Percentiles rank a stretch among this genome's conserved stretches.
Conservation (phyloP, 1,284 basidiomycete species). For the Puccinia brachypodii region DNA sequence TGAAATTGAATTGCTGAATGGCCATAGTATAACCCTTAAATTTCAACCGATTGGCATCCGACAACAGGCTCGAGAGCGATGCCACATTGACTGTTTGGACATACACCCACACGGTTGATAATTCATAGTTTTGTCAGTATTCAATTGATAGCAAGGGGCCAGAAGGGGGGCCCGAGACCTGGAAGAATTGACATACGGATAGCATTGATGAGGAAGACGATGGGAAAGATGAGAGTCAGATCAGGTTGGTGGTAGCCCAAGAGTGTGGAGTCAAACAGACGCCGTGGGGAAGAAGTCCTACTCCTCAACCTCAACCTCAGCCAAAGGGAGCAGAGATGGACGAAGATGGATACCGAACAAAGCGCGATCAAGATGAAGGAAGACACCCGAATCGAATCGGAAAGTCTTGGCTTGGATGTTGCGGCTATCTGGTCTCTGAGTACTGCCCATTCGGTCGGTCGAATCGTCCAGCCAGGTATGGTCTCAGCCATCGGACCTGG, state of each 20-base stretch:
- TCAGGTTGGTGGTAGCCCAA: conserved; percentile 3
- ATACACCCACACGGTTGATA: background rate
- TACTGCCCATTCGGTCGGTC: background rate
- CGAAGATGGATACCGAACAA: background rate
- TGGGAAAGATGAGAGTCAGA: background rate
- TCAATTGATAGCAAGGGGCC: too few relatives aligned
- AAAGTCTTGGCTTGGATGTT: background rate
- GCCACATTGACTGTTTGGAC: background rate
- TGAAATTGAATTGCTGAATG: conserved; percentile 5
- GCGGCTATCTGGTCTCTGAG: background rate
- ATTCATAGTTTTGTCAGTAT: background rate
- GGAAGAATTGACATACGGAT: background rate
- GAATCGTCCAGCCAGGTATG: background rate
- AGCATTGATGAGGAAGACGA: background rate
- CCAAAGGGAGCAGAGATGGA: background rate
- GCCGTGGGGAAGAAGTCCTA: background rate
- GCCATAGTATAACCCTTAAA: conserved; percentile 6
- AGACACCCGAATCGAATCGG: background rate
- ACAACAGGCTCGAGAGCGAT: background rate
- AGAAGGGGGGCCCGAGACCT: background rate
- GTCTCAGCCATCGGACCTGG: background rate
- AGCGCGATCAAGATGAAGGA: background rate
- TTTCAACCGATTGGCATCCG: background rate
- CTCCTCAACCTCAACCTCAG: background rate
- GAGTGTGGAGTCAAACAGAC: background rate